Base-by-base conservation (phyloP, 768 basidiomycete genomes). In the Pleurotus cornucopiae region DNA sequence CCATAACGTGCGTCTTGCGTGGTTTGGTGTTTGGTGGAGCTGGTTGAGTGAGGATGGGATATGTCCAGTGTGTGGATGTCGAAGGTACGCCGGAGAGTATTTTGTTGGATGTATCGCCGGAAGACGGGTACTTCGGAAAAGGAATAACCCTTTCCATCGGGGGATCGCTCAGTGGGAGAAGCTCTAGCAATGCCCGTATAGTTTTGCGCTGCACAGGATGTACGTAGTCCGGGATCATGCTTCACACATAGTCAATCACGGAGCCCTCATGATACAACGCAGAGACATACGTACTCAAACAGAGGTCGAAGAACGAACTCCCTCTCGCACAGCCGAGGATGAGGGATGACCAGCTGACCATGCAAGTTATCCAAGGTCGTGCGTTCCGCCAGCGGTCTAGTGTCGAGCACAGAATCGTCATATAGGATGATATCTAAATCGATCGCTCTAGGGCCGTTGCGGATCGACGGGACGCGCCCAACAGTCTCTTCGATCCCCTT, bases 251-350 rank as follows among this genome's bases (percentile, higher is more conserved):
- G 11, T 34, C 30, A 47, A 37, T 18, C 20, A 9, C 11, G 34
- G 21, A 43, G 11, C 11, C 30, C 11, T 34, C 30, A 11, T 30
- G 7, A 34, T 11, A 55, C 21, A 34, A 7, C 9, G 57, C 26
- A 40, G n/a, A 57, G 47, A 40, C 16, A 41, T 38, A 76, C 88
- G 60, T 61, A 99, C 96, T 99, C 95, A 37, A 79, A 80, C 43
- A 98, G 64, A 9, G 97, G 95, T 6, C 92, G 73, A 21, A 99
- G 71, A 2, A 98, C 95, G 61, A 98, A 99, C 66, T 98, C 95
- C 25, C 97, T 74, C 69, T 98, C 97, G 2, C 71, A 69, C 13
- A 97, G 65, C 30, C 87, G 76, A 4, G 84, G 84, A 74, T 99
- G 97, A 1, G 97, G 97, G 6, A 97, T 73, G 13, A 91, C 79